Evolutionary conservation across 495 filamentous ascomycete genomes (phyloP).

Genomic region (Aspergillus haitiensis): DNA sequence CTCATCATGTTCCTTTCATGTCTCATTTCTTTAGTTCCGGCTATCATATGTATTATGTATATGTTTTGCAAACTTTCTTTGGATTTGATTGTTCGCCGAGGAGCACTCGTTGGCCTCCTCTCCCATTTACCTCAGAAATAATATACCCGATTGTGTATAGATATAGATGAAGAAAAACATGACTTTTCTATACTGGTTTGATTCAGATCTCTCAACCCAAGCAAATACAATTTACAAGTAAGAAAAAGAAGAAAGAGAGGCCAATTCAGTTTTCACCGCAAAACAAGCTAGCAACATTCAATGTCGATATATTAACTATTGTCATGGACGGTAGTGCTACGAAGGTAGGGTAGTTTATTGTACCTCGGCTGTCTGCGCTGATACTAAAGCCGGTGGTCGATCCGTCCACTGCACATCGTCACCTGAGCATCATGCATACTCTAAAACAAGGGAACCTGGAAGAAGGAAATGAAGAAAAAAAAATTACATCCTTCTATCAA

Average conservation of each 20-base stretch:
- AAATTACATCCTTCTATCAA: too few species aligned
- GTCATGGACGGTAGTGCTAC: too few species aligned
- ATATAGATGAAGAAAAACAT: not conserved
- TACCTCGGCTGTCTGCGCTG: too few species aligned
- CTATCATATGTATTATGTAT: not conserved
- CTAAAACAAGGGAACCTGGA: too few species aligned
- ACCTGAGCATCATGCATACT: too few species aligned
- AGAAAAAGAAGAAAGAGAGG: not conserved
- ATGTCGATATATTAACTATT: too few species aligned
- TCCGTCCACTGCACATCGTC: too few species aligned
- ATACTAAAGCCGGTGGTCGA: too few species aligned
- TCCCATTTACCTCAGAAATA: not conserved
- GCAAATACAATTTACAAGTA: not conserved
- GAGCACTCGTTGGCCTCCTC: not conserved
- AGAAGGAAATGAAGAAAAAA: too few species aligned
- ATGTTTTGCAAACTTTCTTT: not conserved
- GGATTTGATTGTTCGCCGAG: not conserved
- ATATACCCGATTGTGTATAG: conserved; percentile 2
- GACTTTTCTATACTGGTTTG: too few species aligned
- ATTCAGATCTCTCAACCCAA: not conserved
- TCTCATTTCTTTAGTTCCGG: not conserved
- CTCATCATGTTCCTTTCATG: not conserved
- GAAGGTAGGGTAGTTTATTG: too few species aligned
- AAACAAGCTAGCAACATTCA: too few species aligned
- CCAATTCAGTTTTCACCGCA: not conserved